These are phyloP conservation scores for Nitzschia sp. DNA, from an alignment of 108 stramenopile species.

Conservation along the genomic window DNA sequence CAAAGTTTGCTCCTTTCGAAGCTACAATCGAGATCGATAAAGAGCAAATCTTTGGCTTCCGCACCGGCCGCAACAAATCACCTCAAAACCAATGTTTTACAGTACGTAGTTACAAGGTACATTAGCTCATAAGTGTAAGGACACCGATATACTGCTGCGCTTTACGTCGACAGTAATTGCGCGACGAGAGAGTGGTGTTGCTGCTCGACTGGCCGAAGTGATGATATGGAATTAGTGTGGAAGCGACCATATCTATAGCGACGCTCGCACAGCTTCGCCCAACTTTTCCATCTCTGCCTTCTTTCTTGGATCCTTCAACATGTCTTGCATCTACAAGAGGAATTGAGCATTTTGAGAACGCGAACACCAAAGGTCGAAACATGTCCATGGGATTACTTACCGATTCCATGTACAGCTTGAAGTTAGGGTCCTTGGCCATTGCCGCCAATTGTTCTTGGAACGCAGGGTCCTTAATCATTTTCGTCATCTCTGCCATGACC, in stretches of 20 bases:
- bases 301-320: constrained; percentile 83
- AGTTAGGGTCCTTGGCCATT: constrained; percentile 85
- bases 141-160: too few species aligned
- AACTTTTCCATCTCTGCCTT: constrained; percentile 77
- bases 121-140: too few species aligned
- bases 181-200: not conserved
- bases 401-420: constrained; percentile 74
- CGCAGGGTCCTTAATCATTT: constrained; percentile 86
- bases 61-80: too few species aligned
- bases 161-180: too few species aligned
- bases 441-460: constrained; percentile 71
- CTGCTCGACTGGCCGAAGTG: too few species aligned
- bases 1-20: too few species aligned
- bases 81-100: too few species aligned
- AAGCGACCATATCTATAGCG: too few species aligned
- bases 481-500: constrained; percentile 78
- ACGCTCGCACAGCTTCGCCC: constrained; percentile 54
- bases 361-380: not conserved
- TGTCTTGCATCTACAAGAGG: constrained; percentile 66
- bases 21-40: too few species aligned
- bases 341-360: not conserved
- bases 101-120: too few species aligned
- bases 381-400: constrained; percentile 16
- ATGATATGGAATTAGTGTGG: too few species aligned
- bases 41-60: too few species aligned